These are phyloP conservation scores for Ophiorrhiza pumila DNA, from an alignment of 257 asterid genomes.

Conservation along the genomic window DNA sequence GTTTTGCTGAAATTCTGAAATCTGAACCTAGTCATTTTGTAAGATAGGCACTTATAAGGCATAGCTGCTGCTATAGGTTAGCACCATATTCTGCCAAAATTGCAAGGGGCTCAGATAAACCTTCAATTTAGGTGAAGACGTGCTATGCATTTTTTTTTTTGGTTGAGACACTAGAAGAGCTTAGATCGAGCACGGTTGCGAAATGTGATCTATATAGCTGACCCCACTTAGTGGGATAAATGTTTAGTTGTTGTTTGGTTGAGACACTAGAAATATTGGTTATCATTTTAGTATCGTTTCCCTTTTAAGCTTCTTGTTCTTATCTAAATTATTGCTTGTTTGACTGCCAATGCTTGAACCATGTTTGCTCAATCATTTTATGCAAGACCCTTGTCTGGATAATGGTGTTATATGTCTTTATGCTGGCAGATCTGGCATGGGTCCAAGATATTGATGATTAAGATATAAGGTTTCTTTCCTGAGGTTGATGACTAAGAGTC, in stretches of 20 bases:
- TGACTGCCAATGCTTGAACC: background rate
- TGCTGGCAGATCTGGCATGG: slow-evolving; percentile 41
- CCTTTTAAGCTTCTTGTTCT: background rate
- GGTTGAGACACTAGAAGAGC: too few species aligned
- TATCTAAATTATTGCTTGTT: background rate
- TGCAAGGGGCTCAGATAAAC: background rate
- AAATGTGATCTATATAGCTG: too few species aligned
- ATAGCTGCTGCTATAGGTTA: background rate
- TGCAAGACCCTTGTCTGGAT: background rate
- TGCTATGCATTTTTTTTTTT: background rate
- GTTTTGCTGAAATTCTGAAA: background rate
- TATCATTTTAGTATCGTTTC: background rate
- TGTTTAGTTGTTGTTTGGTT: too few species aligned
- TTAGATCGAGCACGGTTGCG: too few species aligned
- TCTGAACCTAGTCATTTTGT: background rate
- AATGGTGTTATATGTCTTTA: slow-evolving; percentile 12
- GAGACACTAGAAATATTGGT: too few species aligned
- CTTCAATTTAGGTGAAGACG: background rate
- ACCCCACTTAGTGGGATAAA: too few species aligned
- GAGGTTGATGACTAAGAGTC: slow-evolving; percentile 1
- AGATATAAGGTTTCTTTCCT: slow-evolving; percentile 1
- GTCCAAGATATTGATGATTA: slow-evolving; percentile 37
- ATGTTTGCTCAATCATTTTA: background rate
- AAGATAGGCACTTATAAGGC: background rate
- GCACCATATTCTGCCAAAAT: background rate